phyloP scores from a whole-genome alignment of 768 basidiomycete genomes.

The Butyriboletus loyo region DNA sequence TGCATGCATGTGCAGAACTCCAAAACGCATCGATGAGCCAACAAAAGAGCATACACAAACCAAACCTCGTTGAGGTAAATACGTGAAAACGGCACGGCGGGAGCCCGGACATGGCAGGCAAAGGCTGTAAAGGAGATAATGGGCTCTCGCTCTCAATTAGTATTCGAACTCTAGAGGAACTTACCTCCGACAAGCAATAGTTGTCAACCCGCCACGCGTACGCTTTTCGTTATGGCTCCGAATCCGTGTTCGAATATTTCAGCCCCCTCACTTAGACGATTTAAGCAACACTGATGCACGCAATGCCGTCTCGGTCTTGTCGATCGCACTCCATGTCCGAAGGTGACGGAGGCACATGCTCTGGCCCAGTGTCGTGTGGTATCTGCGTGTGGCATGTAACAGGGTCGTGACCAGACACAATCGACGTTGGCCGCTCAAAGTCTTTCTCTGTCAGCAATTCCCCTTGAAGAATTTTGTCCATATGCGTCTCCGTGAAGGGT shows the following conservation, averaged over 20 bases:
- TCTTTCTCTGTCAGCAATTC: too few relatives aligned
- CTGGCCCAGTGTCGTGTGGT: too few relatives aligned
- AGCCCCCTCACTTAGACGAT: not conserved
- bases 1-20: too few relatives aligned
- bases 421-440: too few relatives aligned
- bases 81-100: not conserved
- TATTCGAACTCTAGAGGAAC: not conserved
- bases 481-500: too few relatives aligned
- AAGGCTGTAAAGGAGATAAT: not conserved
- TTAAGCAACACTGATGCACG: not conserved
- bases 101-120: not conserved
- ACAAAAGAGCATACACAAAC: not conserved
- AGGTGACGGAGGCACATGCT: too few relatives aligned
- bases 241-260: not conserved
- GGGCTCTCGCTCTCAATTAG: not conserved
- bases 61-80: not conserved
- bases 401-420: too few relatives aligned
- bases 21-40: too few relatives aligned
- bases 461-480: too few relatives aligned
- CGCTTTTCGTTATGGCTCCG: not conserved
- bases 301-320: not conserved
- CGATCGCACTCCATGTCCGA: not conserved
- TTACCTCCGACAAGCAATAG: not conserved
- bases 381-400: too few relatives aligned
- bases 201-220: not conserved